Evolutionary conservation across 805 yeast genomes (phyloP).

Genomic region (Yarrowia osloensis): DNA sequence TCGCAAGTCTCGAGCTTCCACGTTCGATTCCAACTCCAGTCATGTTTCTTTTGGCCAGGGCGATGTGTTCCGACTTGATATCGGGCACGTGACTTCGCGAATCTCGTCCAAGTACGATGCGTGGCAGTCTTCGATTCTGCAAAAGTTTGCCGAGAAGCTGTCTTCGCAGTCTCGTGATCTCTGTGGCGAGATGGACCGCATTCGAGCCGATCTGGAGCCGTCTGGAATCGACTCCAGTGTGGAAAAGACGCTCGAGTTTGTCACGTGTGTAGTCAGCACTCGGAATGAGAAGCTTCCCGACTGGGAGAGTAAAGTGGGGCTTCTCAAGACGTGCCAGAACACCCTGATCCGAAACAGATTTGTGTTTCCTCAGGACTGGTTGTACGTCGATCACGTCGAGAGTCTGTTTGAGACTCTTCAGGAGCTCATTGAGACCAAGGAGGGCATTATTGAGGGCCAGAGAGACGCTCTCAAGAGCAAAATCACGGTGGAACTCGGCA

Average conservation of each 20-base stretch:
- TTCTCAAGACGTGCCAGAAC: constrained; percentile 46
- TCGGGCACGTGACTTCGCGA: constrained; percentile 55
- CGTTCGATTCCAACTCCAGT: constrained; percentile 56
- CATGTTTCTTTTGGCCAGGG: constrained; percentile 45
- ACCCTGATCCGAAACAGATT: constrained; percentile 49
- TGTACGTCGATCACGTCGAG: constrained; percentile 63
- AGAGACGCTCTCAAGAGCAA: constrained; percentile 48
- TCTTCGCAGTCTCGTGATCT: constrained; percentile 41
- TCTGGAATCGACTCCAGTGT: constrained; percentile 45
- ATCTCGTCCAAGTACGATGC: constrained; percentile 56
- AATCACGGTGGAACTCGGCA: constrained; percentile 47
- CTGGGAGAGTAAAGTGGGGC: constrained; percentile 37
- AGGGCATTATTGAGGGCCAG: constrained; percentile 47
- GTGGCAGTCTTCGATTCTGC: constrained; percentile 55
- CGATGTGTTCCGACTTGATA: constrained; percentile 46
- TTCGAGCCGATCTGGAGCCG: constrained; percentile 47
- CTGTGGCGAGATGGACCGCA: constrained; percentile 41
- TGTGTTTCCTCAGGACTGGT: constrained; percentile 56
- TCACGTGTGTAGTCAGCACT: constrained; percentile 46
- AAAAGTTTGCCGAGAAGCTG: constrained; percentile 48
- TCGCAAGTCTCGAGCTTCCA: constrained; percentile 44
- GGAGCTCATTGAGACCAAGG: constrained; percentile 46
- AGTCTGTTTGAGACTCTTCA: constrained; percentile 49
- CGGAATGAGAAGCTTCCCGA: constrained; percentile 35
- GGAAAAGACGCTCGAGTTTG: constrained; percentile 44